These are phyloP conservation scores for Candolleomyces aberdarensis DNA, from an alignment of 768 basidiomycete species.

Conservation along the genomic window DNA sequence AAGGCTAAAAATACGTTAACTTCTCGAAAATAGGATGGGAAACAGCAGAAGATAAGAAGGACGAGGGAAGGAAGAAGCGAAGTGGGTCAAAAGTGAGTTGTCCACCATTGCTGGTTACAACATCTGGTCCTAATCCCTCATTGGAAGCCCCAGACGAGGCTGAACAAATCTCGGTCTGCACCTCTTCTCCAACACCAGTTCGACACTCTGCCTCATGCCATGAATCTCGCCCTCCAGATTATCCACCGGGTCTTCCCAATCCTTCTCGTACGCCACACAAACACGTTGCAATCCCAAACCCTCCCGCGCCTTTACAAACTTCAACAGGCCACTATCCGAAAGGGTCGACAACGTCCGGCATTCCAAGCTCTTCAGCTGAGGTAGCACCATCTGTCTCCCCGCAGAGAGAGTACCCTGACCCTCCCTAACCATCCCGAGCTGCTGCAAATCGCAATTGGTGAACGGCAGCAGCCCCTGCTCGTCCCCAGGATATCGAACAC, in stretches of 20 bases:
- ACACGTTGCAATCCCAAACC: neutral
- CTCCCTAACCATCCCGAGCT: neutral
- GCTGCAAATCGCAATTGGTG: neutral
- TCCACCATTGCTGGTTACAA: too few relatives aligned
- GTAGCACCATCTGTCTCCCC: neutral
- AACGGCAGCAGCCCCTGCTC: constrained; percentile 4
- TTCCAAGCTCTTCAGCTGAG: neutral
- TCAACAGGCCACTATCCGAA: neutral
- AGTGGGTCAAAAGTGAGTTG: too few relatives aligned
- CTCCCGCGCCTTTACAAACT: neutral
- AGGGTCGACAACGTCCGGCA: constrained; percentile 1
- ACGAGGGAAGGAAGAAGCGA: too few relatives aligned
- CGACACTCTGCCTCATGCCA: neutral
- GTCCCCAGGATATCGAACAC: constrained; percentile 1
- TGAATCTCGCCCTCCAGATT: neutral
- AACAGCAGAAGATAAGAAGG: too few relatives aligned
- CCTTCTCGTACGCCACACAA: neutral
- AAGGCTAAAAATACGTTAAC: too few relatives aligned
- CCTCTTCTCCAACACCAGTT: neutral
- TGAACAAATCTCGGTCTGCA: neutral
- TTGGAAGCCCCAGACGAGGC: neutral
- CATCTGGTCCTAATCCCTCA: neutral
- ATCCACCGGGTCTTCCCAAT: neutral
- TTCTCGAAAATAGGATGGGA: too few relatives aligned
- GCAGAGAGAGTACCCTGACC: neutral